These are phyloP conservation scores for Termitomyces sp. DNA, from an alignment of 768 basidiomycete genomes.

Conservation along the genomic window DNA sequence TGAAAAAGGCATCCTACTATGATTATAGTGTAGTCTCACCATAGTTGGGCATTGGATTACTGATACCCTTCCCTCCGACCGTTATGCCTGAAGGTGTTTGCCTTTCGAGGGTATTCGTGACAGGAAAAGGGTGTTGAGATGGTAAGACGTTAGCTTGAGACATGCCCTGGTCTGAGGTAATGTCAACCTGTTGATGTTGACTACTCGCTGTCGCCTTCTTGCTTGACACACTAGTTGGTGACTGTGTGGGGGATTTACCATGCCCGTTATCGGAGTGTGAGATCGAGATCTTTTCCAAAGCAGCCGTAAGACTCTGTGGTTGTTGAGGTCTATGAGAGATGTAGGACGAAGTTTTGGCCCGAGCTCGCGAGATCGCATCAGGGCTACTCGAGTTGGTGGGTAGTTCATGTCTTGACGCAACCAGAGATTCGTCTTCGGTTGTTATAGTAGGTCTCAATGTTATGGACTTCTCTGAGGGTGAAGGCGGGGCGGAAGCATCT, in stretches of 20 bases:
- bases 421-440: slow-evolving; percentile 22
- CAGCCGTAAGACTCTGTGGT: slow-evolving; percentile 70
- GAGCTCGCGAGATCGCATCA: slow-evolving; percentile 39
- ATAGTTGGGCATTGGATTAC: slow-evolving; percentile 64
- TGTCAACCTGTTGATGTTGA: slow-evolving; percentile 15
- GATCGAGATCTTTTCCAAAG: slow-evolving; percentile 56
- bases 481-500: slow-evolving; percentile 55
- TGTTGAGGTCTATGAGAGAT: slow-evolving; percentile 49
- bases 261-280: slow-evolving; percentile 39
- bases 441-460: slow-evolving; percentile 20
- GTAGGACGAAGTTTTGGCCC: slow-evolving; percentile 51
- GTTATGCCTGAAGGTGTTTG: slow-evolving; percentile 35
- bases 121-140: slow-evolving; percentile 39
- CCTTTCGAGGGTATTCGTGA: slow-evolving; percentile 27
- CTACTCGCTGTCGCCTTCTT: slow-evolving; percentile 15
- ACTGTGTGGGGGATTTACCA: slow-evolving; percentile 20
- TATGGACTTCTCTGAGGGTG: slow-evolving; percentile 42
- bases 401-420: slow-evolving; percentile 30
- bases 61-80: slow-evolving; percentile 61
- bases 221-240: slow-evolving; percentile 19
- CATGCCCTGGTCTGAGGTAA: slow-evolving; percentile 21
- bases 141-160: slow-evolving; percentile 24
- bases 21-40: slow-evolving; percentile 35
- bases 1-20: slow-evolving; percentile 2
- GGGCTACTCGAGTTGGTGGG: slow-evolving; percentile 17